These are phyloP conservation scores for Trichosporon ovoides DNA, from an alignment of 1,284 basidiomycete genomes.

Conservation along the genomic window DNA sequence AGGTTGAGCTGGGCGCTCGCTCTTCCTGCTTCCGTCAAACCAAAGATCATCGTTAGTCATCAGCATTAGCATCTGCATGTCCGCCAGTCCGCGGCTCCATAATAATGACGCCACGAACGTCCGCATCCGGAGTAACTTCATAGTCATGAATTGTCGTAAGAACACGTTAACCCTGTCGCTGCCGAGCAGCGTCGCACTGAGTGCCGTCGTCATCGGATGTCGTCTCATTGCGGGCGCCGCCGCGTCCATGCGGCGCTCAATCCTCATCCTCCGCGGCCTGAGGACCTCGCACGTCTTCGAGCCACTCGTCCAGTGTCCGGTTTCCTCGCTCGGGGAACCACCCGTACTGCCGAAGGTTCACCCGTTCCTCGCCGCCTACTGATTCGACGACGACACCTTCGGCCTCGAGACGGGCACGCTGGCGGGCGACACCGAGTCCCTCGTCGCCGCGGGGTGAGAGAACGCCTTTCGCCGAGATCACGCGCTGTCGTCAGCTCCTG, in stretches of 20 bases:
- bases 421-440: conserved; percentile 61
- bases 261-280: neutral
- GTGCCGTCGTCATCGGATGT: neutral
- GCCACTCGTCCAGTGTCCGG: conserved; percentile 17
- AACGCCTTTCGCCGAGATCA: conserved; percentile 42
- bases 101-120: too few relatives aligned
- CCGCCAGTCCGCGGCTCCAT: too few relatives aligned
- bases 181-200: too few relatives aligned
- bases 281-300: conserved; percentile 5
- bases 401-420: conserved; percentile 60
- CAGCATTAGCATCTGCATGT: too few relatives aligned
- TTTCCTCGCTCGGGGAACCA: conserved; percentile 56
- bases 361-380: conserved; percentile 51
- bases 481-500: conserved; percentile 28
- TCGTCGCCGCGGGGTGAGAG: conserved; percentile 78
- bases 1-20: neutral
- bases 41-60: neutral
- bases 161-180: too few relatives aligned
- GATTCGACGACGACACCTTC: conserved; percentile 64
- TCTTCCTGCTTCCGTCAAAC: neutral
- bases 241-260: neutral
- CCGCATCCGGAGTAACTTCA: too few relatives aligned
- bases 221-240: neutral
- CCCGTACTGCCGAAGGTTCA: conserved; percentile 55
- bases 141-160: too few relatives aligned